Base-by-base conservation (phyloP, 2,329 filamentous ascomycete species). In the Venturiaceae sp. region DNA sequence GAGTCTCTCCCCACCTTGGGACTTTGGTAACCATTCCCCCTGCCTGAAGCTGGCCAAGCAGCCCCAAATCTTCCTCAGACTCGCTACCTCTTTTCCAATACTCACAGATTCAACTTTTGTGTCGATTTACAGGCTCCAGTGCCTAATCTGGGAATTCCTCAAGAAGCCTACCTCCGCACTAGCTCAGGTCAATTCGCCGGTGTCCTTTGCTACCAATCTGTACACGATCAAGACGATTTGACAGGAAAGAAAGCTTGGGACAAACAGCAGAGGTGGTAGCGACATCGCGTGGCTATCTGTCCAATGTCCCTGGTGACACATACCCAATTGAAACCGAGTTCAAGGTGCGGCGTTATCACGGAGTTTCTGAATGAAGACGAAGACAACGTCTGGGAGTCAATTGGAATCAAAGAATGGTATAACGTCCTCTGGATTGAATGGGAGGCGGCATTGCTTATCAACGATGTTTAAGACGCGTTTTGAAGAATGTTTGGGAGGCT, bases 381-480 rank as follows among this genome's bases (percentile, higher is more conserved):
- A n/a, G 5, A 30, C 26, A 16, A 30, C 9, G 23, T 16, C 5
- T 13, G 11, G 37, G 37, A 39, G 2, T 8, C 19, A 5, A 21
- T 50, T 8, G 21, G 11, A 4, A 47, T 41, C 9, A 11, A 52
- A 8, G 53, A 62, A 23, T 54, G 33, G 19, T 59, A 59, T 23
- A 57, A 63, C 37, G 61, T 63, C 6, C 28, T 63, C 3, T 63
- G 60, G 59, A 37, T 63, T 34, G 44, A 57, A 41, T 61, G 61
- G 61, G 39, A 50, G 23, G 56, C n/a, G 58, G 55, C 3, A 50
- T 62, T 23, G 61, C 62, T 14, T 62, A 63, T 55, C 52, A 61
- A 19, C 36, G 36, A 54, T 61, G 23, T 13, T 13, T 59, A 2
- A 61, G 62, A 1, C 26, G 41, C 21, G 44, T 60, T 28, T 14